Evolutionary conservation across 2,329 filamentous ascomycete species (phyloP), one percentile per base, ranked within the genome.

Genomic region (Fusarium sororula): DNA sequence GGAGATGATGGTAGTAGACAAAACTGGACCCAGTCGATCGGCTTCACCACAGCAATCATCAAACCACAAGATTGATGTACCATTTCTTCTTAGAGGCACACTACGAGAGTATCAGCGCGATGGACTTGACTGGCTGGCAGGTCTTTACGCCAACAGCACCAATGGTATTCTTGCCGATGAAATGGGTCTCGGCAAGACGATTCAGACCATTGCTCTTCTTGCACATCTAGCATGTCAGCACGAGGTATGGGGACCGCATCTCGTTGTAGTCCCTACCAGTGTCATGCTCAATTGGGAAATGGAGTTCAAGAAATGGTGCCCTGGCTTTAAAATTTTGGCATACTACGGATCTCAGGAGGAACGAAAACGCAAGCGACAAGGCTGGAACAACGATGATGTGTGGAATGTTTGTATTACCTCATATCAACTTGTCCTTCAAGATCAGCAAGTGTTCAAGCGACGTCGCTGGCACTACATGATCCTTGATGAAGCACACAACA

Each of bases 201-300:
- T 99, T 53, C 96, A 99, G 81, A 99, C 96, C 1, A 99, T 99
- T 78, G 92, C 97, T 7, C 86, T 99, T 7, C 87, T 99, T 42
- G 96, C 96, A 9, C 96, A 99, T 81, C 87, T 99, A 41, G 96
- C 97, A 14, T 95, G 95, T 71, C 89, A 94, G 44, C 93, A 98
- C 80, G 91, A 95, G 78, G 91, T 97, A 10, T 99, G 96, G 97
- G 96, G 97, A 0, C 95, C 96, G 2, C 96, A 99, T 85, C 86
- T 99, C 30, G 94, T 99, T 55, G 93, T 99, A 69, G 96, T 99
- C 5, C 96, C 96, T 3, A 99, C 96, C 5, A 98, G 95, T 82
- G 97, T 99, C 55, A 98, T 99, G 88, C 90, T 99, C 74, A 99
- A 99, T 80, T 99, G 96, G 96, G 97, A 99, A 82, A 98, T 98